These are phyloP conservation scores for Amanita rubescens DNA, from an alignment of 768 basidiomycete genomes.

Conservation along the genomic window DNA sequence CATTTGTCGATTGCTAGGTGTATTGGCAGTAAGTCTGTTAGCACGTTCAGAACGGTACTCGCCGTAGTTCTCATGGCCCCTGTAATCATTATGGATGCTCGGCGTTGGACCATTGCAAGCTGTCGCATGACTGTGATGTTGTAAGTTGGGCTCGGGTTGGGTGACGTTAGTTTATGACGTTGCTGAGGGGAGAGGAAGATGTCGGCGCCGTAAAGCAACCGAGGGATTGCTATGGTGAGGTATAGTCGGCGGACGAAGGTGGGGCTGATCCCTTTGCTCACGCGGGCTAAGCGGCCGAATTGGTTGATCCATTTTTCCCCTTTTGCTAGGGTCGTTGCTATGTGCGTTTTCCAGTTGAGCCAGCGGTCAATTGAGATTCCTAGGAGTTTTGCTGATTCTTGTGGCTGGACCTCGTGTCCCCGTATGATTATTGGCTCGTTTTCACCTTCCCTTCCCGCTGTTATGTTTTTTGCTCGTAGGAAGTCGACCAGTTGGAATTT, in stretches of 20 bases:
- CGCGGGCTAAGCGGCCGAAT: background rate
- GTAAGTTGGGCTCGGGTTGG: background rate
- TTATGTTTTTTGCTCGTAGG: background rate
- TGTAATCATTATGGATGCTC: background rate
- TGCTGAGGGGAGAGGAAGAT: background rate
- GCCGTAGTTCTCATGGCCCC: background rate
- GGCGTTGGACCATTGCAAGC: background rate
- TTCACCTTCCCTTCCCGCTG: background rate
- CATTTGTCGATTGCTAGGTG: background rate
- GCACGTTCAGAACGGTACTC: background rate
- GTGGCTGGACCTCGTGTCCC: background rate
- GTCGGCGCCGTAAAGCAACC: background rate
- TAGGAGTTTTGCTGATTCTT: background rate
- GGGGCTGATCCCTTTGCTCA: background rate
- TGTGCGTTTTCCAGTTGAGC: background rate
- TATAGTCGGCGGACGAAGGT: background rate
- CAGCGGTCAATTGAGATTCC: background rate
- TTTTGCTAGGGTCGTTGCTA: background rate
- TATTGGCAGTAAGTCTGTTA: background rate
- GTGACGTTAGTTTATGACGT: background rate
- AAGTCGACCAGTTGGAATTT: background rate
- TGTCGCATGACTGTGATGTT: background rate
- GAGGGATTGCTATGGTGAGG: background rate
- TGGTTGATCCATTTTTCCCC: background rate
- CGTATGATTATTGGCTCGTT: background rate